These are phyloP conservation scores for Plantago lanceolata DNA, from an alignment of 305 asterid species.

Conservation along the genomic window DNA sequence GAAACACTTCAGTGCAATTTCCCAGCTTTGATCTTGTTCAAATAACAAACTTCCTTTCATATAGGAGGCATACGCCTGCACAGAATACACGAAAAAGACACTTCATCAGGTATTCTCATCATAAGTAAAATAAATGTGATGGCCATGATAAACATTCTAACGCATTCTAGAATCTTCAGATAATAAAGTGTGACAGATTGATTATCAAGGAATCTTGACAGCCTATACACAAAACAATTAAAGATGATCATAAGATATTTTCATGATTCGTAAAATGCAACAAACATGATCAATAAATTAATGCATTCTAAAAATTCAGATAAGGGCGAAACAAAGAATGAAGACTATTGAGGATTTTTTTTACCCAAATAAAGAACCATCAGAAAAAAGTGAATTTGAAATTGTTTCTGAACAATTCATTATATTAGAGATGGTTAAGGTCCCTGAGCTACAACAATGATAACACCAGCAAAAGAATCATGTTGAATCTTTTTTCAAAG, in stretches of 20 bases:
- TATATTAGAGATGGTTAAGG: background rate
- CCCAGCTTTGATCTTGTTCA: constrained; percentile 94
- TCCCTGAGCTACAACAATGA: too few species aligned
- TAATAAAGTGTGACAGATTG: background rate
- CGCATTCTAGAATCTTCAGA: background rate
- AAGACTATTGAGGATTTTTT: background rate
- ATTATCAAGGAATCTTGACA: background rate
- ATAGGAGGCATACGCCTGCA: constrained; percentile 89
- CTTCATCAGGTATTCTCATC: constrained; percentile 13
- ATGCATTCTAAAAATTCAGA: background rate
- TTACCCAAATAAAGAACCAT: too few species aligned
- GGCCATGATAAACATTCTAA: constrained; percentile 6
- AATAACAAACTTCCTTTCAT: constrained; percentile 88
- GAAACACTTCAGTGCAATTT: constrained; percentile 76
- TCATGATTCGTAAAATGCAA: background rate
- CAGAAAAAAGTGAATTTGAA: too few species aligned
- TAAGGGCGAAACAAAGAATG: background rate
- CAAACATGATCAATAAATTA: background rate
- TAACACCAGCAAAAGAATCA: background rate
- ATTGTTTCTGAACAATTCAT: too few species aligned
- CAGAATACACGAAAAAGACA: constrained; percentile 22
- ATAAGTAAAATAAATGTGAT: too few species aligned
- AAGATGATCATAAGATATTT: too few species aligned
- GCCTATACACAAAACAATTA: background rate
- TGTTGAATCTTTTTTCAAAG: background rate